A percentile compares a stretch with the other conserved stretches of the same genome.
Evolutionary conservation across 2,329 filamentous ascomycete species (phyloP).

Genomic region (Penicillium sp.): DNA sequence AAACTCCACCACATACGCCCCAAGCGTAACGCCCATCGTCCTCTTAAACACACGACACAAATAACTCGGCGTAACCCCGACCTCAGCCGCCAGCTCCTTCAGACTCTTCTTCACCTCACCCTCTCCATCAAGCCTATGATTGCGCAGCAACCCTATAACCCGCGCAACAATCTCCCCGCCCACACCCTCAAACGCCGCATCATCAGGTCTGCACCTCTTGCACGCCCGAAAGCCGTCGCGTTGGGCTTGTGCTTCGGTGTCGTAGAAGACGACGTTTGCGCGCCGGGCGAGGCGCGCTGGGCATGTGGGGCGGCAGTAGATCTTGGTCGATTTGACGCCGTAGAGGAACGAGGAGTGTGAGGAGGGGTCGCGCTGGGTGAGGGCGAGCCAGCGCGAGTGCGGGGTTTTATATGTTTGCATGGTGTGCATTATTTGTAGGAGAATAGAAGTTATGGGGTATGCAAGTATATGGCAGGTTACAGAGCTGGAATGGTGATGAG

Average conservation of each 20-base stretch:
- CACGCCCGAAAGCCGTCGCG: conserved; percentile 52
- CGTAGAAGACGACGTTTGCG: conserved; percentile 53
- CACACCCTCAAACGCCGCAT: conserved; percentile 30
- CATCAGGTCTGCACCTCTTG: conserved; percentile 51
- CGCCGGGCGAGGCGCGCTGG: conserved; percentile 54
- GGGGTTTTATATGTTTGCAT: background rate
- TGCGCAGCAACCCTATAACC: conserved; percentile 21
- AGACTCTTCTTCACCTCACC: conserved; percentile 31
- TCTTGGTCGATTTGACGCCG: conserved; percentile 51
- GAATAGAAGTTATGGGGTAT: background rate
- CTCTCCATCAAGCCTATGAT: conserved; percentile 11
- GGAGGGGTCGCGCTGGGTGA: conserved; percentile 41
- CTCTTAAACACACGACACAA: conserved; percentile 55
- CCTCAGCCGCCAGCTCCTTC: conserved; percentile 44
- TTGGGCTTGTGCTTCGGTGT: conserved; percentile 45
- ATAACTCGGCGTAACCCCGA: conserved; percentile 50
- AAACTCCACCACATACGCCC: conserved; percentile 26
- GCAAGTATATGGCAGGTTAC: background rate
- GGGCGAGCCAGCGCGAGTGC: conserved; percentile 38
- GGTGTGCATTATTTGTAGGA: background rate
- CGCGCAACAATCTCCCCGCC: conserved; percentile 31
- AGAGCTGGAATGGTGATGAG: background rate
- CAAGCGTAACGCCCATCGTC: conserved; percentile 46
- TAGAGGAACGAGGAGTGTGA: conserved; percentile 51
- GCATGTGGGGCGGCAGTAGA: conserved; percentile 56